phyloP scores from a whole-genome alignment of 305 asterid species.

The Fraxinus sp. region DNA sequence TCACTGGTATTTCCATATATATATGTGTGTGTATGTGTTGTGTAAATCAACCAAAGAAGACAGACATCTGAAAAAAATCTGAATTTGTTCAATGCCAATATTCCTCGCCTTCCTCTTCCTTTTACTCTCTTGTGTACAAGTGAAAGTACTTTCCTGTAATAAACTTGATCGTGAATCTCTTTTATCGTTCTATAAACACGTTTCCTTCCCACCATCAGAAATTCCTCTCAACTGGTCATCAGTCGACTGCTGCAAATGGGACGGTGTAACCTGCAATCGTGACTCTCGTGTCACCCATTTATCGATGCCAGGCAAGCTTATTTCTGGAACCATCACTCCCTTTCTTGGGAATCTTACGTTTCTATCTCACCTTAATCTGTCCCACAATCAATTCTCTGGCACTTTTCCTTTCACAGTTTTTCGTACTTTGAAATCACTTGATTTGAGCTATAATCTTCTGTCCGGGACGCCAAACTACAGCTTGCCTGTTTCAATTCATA shows the following conservation, averaged over 20 bases:
- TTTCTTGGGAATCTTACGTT: conserved; percentile 40
- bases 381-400: conserved; percentile 46
- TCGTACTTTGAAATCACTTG: conserved; percentile 21
- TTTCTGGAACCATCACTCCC: conserved; percentile 35
- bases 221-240: conserved; percentile 41
- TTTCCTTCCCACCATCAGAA: not conserved
- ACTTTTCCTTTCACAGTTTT: conserved; percentile 25
- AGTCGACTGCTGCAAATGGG: conserved; percentile 51
- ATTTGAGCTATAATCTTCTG: conserved; percentile 31
- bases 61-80: not conserved
- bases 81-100: conserved; percentile 4
- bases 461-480: conserved; percentile 17
- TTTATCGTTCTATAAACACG: conserved; percentile 27
- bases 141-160: conserved; percentile 27
- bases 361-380: conserved; percentile 48
- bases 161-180: conserved; percentile 39
- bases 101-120: not conserved
- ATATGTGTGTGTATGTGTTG: too few relatives aligned
- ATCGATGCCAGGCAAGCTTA: conserved; percentile 19
- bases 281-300: conserved; percentile 28
- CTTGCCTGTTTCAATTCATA: conserved; percentile 21
- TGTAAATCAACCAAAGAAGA: not conserved
- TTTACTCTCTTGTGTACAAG: not conserved
- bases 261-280: conserved; percentile 40
- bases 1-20: not conserved